Evolutionary conservation across 331 rosid genomes (phyloP), one percentile per base, ranked within the genome.

Genomic region (Malus hybrid): DNA sequence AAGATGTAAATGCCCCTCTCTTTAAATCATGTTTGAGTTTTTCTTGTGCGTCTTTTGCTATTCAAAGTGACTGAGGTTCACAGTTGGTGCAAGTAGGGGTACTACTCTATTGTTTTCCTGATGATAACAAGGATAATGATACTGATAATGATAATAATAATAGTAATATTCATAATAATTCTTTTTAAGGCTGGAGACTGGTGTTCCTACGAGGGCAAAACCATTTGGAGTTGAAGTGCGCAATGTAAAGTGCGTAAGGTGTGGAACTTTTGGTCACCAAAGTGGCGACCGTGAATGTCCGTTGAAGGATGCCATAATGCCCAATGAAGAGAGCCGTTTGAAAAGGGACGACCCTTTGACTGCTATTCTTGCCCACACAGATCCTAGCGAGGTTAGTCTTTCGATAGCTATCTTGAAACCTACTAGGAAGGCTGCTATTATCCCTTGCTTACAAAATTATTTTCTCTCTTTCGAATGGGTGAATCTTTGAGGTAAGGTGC

Each of bases 281-380:
- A 92, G 99, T 82, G 99, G 99, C 44, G 96, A 94, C 76, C 97
- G 96, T 64, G 99, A 94, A 79, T 94, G 99, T 81, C 97, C 97
- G 4, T 80, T 94, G 84, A 94, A 90, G 89, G 99, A 94, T 78
- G 92, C 68, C 50, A 86, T 94, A 81, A 94, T 92, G 99, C 97
- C 97, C 33, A 92, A 67, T 31, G 99, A 94, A 83, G 89, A 94
- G 85, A 90, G 78, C 72, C 87, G 99, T 73, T 77, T 94, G 82
- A 90, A 88, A 84, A 92, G 99, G 82, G 97, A 94, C 75, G 99
- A 94, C 71, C 97, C 99, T 52, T 85, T 94, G 89, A 90, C 88
- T 78, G 96, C 93, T 60, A 94, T 94, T 67, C 82, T 94, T 80
- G 97, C 95, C 69, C 97, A 90, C 69, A 85, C 86, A 34, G 97